These are phyloP conservation scores for Claviceps capensis DNA, from an alignment of 2,329 filamentous ascomycete species.

Conservation along the genomic window DNA sequence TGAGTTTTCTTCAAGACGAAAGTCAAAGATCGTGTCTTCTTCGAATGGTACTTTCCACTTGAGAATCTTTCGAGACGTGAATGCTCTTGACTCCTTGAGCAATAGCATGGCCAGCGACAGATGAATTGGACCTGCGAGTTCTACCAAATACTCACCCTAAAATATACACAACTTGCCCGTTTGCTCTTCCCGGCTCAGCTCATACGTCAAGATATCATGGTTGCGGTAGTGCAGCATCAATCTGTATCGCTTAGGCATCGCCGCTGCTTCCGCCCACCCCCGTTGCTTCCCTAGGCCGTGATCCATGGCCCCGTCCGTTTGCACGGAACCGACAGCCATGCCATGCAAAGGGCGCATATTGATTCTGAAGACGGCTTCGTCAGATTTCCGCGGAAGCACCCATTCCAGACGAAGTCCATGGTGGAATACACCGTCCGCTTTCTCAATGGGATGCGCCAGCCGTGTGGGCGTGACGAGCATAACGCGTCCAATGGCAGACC, in stretches of 20 bases:
- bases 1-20: too few species aligned
- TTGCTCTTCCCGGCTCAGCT: constrained; percentile 36
- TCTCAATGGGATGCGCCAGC: constrained; percentile 13
- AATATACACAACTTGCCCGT: constrained; percentile 23
- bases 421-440: constrained; percentile 13
- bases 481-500: constrained; percentile 51
- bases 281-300: constrained; percentile 6
- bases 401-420: constrained; percentile 40
- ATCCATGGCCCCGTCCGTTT: constrained; percentile 21
- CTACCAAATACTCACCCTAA: constrained; percentile 9
- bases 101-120: too few species aligned
- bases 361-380: constrained; percentile 31
- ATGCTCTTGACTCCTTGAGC: too few species aligned
- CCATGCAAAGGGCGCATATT: constrained; percentile 46
- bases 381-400: constrained; percentile 31
- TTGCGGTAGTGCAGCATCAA: constrained; percentile 60
- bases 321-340: constrained; percentile 52
- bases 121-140: too few species aligned
- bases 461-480: constrained; percentile 43
- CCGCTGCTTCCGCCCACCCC: constrained; percentile 5
- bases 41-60: too few species aligned
- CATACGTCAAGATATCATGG: constrained; percentile 57
- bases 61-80: too few species aligned
- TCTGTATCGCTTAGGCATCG: constrained; percentile 40
- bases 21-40: too few species aligned